Evolutionary conservation across 1,284 basidiomycete species (phyloP).

Genomic region (Ganoderma meredithae): DNA sequence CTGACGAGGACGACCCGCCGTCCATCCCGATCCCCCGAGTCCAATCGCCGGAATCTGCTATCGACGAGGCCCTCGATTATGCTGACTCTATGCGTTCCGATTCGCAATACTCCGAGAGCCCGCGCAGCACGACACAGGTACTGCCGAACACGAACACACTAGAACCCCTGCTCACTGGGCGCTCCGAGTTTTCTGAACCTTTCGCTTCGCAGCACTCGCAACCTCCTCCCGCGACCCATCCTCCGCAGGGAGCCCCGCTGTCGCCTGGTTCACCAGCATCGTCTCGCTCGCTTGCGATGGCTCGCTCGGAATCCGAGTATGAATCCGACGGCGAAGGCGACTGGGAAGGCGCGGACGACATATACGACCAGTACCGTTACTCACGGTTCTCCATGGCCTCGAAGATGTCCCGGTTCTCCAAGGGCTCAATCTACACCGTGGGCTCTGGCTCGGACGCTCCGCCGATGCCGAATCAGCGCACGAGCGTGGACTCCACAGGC

Average conservation of each 20-base stretch:
- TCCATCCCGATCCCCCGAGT: conserved; percentile 16
- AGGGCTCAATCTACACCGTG: conserved; percentile 39
- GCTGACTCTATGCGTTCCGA: conserved; percentile 18
- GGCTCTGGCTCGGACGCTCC: conserved; percentile 39
- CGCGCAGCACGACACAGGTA: conserved; percentile 8
- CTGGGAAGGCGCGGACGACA: conserved; percentile 70
- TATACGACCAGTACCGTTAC: conserved; percentile 80
- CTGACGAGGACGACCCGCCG: conserved; percentile 24
- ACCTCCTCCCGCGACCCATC: background rate
- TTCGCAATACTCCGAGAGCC: conserved; percentile 26
- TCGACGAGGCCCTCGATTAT: conserved; percentile 19
- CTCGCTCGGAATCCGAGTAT: conserved; percentile 41
- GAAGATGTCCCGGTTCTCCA: conserved; percentile 45
- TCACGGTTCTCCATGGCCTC: conserved; percentile 65
- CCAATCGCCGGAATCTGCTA: conserved; percentile 28
- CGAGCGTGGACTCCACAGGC: conserved; percentile 33
- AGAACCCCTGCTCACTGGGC: conserved; percentile 9
- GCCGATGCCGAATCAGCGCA: conserved; percentile 43
- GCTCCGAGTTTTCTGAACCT: conserved; percentile 10
- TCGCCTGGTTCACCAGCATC: too few relatives aligned
- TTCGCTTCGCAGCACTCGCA: conserved; percentile 23
- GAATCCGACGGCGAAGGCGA: conserved; percentile 47
- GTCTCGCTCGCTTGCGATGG: background rate
- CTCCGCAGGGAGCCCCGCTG: too few relatives aligned
- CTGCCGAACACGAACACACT: background rate